Evolutionary conservation across 495 filamentous ascomycete species (phyloP), one percentile per base, ranked within the genome.

Genomic region (Talaromyces thailandensis): DNA sequence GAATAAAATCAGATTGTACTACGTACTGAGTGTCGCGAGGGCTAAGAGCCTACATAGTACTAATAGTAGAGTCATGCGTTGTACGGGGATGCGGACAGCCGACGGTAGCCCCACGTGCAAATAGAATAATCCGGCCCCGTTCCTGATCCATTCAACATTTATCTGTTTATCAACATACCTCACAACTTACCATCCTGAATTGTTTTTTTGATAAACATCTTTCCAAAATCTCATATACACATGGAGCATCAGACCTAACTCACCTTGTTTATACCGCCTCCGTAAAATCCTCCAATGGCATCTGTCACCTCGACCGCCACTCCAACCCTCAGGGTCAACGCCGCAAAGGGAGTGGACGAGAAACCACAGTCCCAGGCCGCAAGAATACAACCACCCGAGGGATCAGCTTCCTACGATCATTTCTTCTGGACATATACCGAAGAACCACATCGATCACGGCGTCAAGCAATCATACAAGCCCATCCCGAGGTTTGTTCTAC

Each of bases 361-460:
- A 35, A 25, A 8, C 31, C 45, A 50, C 32, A 60, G 29, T n/a
- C 40, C 16, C 59, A 61, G 8, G 24, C 24, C 16, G 59, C 43
- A n/a, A 61, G 45, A 51, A 23, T 24, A 48, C 32, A 43, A 61
- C 59, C 59, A 32, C 59, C 45, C 16, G 14, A 45, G 21, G 59
- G 45, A 12, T 61, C 59, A 11, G 69, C 6, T 74, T 77, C 26
- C 7, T 72, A 81, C 11, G 82, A 88, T 64, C 73, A 78, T 45
- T 89, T 89, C 75, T 87, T 92, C 74, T 96, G 96, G 95, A 96
- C 95, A 28, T 97, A 98, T 67, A 96, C 94, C 8, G 95, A 99
- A 76, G 95, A 99, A 76, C 95, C 95, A 50, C 95, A 99, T 75
- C 84, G 91, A 63, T 93, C 94, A 45, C 77, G 95, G 68, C 82